phyloP scores from a whole-genome alignment of 208 protist genomes.

The Naegleria gruberi region DNA sequence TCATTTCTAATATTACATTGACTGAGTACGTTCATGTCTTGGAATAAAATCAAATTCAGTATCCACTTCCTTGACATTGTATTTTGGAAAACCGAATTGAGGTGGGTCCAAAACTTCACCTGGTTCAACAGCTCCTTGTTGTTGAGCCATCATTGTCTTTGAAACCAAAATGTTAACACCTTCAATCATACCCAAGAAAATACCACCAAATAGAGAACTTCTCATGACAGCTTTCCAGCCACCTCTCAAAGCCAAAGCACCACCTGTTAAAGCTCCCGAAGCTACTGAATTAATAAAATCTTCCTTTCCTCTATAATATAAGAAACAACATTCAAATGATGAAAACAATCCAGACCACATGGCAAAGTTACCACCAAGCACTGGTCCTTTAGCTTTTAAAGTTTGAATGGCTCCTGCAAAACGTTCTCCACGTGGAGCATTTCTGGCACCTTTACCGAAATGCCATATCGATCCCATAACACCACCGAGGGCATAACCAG shows the following conservation, averaged over 20 bases:
- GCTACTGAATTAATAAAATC: neutral
- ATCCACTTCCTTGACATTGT: neutral
- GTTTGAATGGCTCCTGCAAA: neutral
- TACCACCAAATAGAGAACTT: neutral
- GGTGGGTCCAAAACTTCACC: neutral
- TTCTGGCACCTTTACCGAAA: neutral
- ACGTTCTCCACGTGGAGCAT: neutral
- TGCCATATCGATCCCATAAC: neutral
- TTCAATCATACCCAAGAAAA: slow-evolving; percentile 7
- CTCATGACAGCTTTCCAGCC: neutral
- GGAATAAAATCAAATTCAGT: neutral
- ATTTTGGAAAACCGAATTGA: neutral
- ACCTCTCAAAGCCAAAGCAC: neutral
- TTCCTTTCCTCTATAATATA: neutral
- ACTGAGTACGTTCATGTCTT: no score
- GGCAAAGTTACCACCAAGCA: neutral
- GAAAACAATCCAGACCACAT: slow-evolving; percentile 19
- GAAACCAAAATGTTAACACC: neutral
- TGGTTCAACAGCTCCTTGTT: neutral
- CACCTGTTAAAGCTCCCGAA: neutral
- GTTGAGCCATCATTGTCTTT: neutral
- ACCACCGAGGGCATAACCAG: neutral
- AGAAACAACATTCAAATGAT: neutral
- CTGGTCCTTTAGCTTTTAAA: neutral
- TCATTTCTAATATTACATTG: no score